Conservation (phyloP, 2,329 filamentous ascomycete species). For the Trichothecium sympodiale region DNA sequence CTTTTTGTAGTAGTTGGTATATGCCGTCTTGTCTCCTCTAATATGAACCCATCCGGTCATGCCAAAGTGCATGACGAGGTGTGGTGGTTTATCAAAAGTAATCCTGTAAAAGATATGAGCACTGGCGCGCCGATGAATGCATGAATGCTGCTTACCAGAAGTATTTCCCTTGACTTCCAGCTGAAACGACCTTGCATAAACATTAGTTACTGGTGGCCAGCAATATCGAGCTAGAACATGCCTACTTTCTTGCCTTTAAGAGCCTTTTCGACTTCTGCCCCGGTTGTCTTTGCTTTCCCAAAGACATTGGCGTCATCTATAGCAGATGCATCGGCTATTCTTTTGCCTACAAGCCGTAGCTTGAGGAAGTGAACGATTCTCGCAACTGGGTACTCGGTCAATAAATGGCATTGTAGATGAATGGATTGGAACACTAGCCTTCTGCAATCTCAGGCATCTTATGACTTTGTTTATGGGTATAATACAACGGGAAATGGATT, state of each 20-base stretch:
- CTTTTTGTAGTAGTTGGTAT: slow-evolving; percentile 73
- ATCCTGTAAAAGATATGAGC: slow-evolving; percentile 18
- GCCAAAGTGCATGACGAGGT: slow-evolving; percentile 82
- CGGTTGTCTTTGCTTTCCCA: slow-evolving; percentile 79
- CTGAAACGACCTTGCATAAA: slow-evolving; percentile 37
- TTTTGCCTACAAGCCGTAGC: slow-evolving; percentile 75
- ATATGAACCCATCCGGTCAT: slow-evolving; percentile 84
- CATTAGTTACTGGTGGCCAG: neutral
- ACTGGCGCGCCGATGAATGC: neutral
- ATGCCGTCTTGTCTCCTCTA: slow-evolving; percentile 62
- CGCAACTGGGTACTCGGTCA: slow-evolving; percentile 42
- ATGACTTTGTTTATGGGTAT: neutral
- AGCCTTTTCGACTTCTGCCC: slow-evolving; percentile 59
- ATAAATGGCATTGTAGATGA: neutral
- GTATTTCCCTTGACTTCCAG: slow-evolving; percentile 89
- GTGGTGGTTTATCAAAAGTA: slow-evolving; percentile 61
- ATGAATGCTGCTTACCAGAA: slow-evolving; percentile 53
- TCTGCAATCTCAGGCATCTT: slow-evolving; percentile 55
- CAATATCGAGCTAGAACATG: too few species aligned
- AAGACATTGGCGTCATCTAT: slow-evolving; percentile 78
- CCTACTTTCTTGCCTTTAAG: slow-evolving; percentile 59
- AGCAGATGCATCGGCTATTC: slow-evolving; percentile 57
- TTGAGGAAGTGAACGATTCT: slow-evolving; percentile 79
- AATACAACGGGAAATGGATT: too few species aligned
- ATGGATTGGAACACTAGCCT: slow-evolving; percentile 22